These are phyloP conservation scores for Eucalyptus erythrocorys DNA, from an alignment of 345 rosid species.

Conservation along the genomic window DNA sequence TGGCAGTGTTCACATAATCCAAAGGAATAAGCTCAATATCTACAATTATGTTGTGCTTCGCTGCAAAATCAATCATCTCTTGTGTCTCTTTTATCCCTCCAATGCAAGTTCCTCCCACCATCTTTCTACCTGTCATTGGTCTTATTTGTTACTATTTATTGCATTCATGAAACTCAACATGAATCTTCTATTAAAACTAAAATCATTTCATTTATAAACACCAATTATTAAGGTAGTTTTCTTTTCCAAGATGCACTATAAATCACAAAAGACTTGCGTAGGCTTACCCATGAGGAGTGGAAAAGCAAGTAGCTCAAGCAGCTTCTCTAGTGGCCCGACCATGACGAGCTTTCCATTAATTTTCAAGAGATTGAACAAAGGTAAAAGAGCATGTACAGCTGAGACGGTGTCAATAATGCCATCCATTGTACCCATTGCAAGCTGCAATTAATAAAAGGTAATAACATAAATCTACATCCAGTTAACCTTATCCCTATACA, in stretches of 20 bases:
- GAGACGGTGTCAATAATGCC: too few species aligned
- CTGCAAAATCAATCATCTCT: slow-evolving; percentile 11
- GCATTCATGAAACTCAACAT: not conserved
- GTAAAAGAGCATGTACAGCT: too few species aligned
- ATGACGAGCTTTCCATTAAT: too few species aligned
- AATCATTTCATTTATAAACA: not conserved
- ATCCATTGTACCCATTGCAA: too few species aligned
- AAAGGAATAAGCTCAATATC: slow-evolving; percentile 3
- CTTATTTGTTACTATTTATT: not conserved
- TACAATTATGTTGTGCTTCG: not conserved
- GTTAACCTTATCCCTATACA: too few species aligned
- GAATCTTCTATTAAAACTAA: not conserved
- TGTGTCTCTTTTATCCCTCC: slow-evolving; percentile 27
- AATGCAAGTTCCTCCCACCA: not conserved
- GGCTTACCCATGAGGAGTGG: too few species aligned
- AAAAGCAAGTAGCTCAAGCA: too few species aligned
- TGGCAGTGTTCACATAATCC: slow-evolving; percentile 7
- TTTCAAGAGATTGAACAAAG: too few species aligned
- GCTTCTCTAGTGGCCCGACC: too few species aligned
- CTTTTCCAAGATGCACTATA: not conserved
- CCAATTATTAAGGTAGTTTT: not conserved
- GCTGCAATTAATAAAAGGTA: too few species aligned
- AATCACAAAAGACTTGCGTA: not conserved
- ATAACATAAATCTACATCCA: too few species aligned
- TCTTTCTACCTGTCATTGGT: slow-evolving; percentile 1